Percentiles rank a stretch among this genome's conserved stretches.
These are phyloP conservation scores for Schizopora paradoxa DNA, from an alignment of 1,284 basidiomycete species.

Conservation along the genomic window DNA sequence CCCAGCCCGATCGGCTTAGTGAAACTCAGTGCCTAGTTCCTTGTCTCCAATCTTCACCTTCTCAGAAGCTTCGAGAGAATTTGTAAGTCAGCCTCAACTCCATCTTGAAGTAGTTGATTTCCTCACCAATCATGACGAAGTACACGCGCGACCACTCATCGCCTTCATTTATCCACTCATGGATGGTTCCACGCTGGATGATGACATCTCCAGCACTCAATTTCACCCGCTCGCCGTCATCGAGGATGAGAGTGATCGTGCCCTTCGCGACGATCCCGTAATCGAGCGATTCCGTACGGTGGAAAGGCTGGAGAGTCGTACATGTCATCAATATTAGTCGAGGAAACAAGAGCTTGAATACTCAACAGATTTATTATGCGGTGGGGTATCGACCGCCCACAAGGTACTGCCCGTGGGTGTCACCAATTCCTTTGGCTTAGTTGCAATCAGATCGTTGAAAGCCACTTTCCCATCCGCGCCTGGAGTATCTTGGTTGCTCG, in stretches of 20 bases:
- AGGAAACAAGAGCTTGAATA: neutral
- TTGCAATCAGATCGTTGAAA: slow-evolving; percentile 9
- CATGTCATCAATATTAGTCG: neutral
- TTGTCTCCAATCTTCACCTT: slow-evolving; percentile 3
- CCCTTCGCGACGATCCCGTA: slow-evolving; percentile 16
- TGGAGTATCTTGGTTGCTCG: slow-evolving; percentile 9
- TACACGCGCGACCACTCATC: neutral
- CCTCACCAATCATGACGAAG: slow-evolving; percentile 2
- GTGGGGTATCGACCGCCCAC: slow-evolving; percentile 6
- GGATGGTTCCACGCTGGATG: slow-evolving; percentile 14
- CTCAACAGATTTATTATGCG: neutral
- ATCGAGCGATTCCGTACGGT: slow-evolving; percentile 17
- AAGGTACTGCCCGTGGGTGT: slow-evolving; percentile 6
- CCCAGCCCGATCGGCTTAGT: too few relatives aligned
- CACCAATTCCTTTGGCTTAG: slow-evolving; percentile 8
- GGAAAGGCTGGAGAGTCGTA: slow-evolving; percentile 17
- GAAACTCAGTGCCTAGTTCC: slow-evolving; percentile 1
- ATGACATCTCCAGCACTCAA: slow-evolving; percentile 14
- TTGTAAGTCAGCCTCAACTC: too few relatives aligned
- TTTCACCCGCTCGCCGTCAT: slow-evolving; percentile 10
- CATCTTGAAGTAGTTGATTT: too few relatives aligned
- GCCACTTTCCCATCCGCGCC: too few relatives aligned
- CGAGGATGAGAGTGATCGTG: slow-evolving; percentile 10
- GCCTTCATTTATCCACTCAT: slow-evolving; percentile 3
- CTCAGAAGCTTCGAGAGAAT: neutral